A percentile compares a stretch with the other conserved stretches of the same genome.
phyloP scores from a whole-genome alignment of 2,329 filamentous ascomycete genomes.

The Botrytis tulipae region DNA sequence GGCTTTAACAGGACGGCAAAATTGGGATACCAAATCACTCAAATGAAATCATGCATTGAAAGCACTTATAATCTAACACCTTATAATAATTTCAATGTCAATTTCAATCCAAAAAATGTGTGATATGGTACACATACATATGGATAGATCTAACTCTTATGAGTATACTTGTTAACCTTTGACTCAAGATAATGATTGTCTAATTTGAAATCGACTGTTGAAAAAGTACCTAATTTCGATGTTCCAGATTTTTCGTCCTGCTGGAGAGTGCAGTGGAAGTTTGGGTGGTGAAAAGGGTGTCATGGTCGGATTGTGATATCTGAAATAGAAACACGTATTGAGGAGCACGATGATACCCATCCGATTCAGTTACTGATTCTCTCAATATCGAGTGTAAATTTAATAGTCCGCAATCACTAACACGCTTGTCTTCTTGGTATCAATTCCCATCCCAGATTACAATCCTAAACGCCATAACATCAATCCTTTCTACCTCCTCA shows the following conservation, averaged over 20 bases:
- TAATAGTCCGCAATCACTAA: not conserved
- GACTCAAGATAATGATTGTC: not conserved
- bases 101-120: no score
- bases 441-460: not conserved
- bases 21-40: not conserved
- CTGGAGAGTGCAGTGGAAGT: not conserved
- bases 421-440: not conserved
- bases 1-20: not conserved
- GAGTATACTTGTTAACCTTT: not conserved
- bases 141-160: no score
- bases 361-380: not conserved
- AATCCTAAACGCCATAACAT: not conserved
- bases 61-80: not conserved
- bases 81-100: not conserved
- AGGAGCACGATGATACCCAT: not conserved
- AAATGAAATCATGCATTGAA: not conserved
- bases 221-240: not conserved
- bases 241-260: not conserved
- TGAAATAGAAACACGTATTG: not conserved
- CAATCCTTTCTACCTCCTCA: not conserved
- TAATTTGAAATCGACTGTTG: not conserved
- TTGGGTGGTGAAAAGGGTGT: not conserved
- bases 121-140: no score
- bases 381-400: not conserved
- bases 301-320: not conserved